Base-by-base conservation (phyloP, 441 rosid genomes). In the Hura crepitans region DNA sequence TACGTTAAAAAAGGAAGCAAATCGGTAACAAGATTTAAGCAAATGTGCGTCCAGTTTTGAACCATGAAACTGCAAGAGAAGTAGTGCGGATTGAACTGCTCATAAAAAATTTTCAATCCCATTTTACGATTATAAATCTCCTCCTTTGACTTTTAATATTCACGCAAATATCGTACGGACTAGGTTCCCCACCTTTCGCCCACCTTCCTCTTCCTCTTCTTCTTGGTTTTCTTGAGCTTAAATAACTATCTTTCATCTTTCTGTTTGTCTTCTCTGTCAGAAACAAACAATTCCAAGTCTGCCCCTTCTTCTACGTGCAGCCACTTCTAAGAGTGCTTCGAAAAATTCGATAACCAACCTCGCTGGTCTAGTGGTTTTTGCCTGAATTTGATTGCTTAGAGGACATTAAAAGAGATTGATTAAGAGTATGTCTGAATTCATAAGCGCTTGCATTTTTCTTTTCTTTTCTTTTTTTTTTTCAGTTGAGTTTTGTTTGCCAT, bases 111-210 rank as follows among this genome's bases (percentile, higher is more conserved):
- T 53, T 53, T 22, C 28, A 23, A 53, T 20, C 23, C 55, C 10
- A 1, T 51, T 51, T 22, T 0, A 14, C 28, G 27, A 53, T 37
- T 8, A 23, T 11, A 46, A 47, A 28, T 46, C 31, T 45, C 14
- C 33, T 11, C 25, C 46, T 69, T 69, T 69, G 65, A 58, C 65
- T 33, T 58, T 66, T 22, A 6, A 33, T 33, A 7, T 31, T 35
- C 12, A 45, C 2, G 39, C 30, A 11, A 4, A 49, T 18, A 31
- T 7, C 10, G 1, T 5, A 7, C 0, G 11, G 13, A 4, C 33
- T 13, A 12, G 5, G 5, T 3, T 1, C 11, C 20, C 20, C 18
- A 11, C 3, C 5, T n/a, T 18, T 31, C n/a, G 2, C 30, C 25
- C 27, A 12, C 7, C 50, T 6, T 14, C 61, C 42, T 37, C 10